Conservation (phyloP, 1,284 basidiomycete species). For the Ustilago cynodontis region DNA sequence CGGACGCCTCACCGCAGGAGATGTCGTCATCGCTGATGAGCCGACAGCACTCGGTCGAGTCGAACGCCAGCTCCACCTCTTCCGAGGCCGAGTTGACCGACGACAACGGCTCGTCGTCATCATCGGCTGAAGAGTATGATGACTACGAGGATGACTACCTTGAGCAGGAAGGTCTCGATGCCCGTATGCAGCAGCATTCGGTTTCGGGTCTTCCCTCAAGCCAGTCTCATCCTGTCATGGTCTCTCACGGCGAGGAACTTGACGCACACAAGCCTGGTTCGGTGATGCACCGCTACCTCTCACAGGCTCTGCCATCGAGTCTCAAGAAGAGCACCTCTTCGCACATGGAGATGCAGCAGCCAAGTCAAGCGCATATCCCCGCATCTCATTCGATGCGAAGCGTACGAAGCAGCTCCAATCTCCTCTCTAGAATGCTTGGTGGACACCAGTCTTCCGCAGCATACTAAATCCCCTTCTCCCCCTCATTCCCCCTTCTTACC, state of each 20-base stretch:
- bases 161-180: conserved; percentile 56
- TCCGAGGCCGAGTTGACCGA: conserved; percentile 68
- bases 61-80: conserved; percentile 53
- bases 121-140: conserved; percentile 65
- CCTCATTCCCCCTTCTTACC: conserved; percentile 12
- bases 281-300: conserved; percentile 61
- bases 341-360: conserved; percentile 55
- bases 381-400: conserved; percentile 52
- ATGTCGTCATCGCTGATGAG: conserved; percentile 49
- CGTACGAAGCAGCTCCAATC: conserved; percentile 59
- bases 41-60: conserved; percentile 56
- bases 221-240: conserved; percentile 42
- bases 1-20: conserved; percentile 39
- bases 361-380: conserved; percentile 47
- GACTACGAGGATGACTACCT: conserved; percentile 64
- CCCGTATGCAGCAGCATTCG: conserved; percentile 51
- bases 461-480: conserved; percentile 30
- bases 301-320: conserved; percentile 57
- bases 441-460: conserved; percentile 46
- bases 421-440: conserved; percentile 60
- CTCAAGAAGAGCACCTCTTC: conserved; percentile 58
- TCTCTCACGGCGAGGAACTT: conserved; percentile 37
- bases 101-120: conserved; percentile 66
- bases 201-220: conserved; percentile 36
- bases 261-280: conserved; percentile 48